Evolutionary conservation across 805 yeast species (phyloP).

Genomic region (Cyberlindnera mrakii): DNA sequence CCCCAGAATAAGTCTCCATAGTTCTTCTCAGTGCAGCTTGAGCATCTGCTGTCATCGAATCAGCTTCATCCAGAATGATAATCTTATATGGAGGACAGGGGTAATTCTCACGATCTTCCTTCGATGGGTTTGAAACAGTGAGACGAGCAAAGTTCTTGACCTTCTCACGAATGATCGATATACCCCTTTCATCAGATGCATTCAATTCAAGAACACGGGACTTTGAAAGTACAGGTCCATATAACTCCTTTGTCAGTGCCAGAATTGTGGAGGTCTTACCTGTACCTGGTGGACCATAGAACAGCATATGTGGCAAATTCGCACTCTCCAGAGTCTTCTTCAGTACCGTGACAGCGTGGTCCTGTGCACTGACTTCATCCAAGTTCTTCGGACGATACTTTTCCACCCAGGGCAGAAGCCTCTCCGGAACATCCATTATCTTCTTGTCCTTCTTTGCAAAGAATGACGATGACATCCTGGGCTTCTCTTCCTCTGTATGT

Average conservation of each 20-base stretch:
- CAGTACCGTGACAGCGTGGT: slow-evolving; percentile 77
- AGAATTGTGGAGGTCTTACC: slow-evolving; percentile 87
- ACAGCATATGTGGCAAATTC: slow-evolving; percentile 81
- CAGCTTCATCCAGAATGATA: slow-evolving; percentile 91
- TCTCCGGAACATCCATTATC: slow-evolving; percentile 17
- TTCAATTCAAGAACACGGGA: slow-evolving; percentile 74
- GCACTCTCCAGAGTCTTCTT: slow-evolving; percentile 73
- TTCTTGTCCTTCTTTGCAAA: slow-evolving; percentile 25
- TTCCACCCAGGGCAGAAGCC: slow-evolving; percentile 82
- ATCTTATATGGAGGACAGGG: slow-evolving; percentile 97
- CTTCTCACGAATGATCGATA: slow-evolving; percentile 79
- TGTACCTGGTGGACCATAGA: slow-evolving; percentile 93
- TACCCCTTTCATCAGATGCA: slow-evolving; percentile 91
- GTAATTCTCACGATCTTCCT: slow-evolving; percentile 61
- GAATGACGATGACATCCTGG: slow-evolving; percentile 6
- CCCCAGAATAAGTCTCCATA: slow-evolving; percentile 86
- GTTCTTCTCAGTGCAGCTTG: slow-evolving; percentile 93
- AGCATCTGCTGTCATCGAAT: slow-evolving; percentile 96
- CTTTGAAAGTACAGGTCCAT: slow-evolving; percentile 65
- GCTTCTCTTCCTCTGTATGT: too few relatives aligned
- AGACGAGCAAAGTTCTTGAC: slow-evolving; percentile 83
- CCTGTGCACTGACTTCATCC: slow-evolving; percentile 88
- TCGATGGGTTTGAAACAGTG: slow-evolving; percentile 73
- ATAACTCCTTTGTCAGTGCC: slow-evolving; percentile 74
- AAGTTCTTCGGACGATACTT: slow-evolving; percentile 86